phyloP scores from a whole-genome alignment of 257 asterid genomes.

The Nicotiana otophora region DNA sequence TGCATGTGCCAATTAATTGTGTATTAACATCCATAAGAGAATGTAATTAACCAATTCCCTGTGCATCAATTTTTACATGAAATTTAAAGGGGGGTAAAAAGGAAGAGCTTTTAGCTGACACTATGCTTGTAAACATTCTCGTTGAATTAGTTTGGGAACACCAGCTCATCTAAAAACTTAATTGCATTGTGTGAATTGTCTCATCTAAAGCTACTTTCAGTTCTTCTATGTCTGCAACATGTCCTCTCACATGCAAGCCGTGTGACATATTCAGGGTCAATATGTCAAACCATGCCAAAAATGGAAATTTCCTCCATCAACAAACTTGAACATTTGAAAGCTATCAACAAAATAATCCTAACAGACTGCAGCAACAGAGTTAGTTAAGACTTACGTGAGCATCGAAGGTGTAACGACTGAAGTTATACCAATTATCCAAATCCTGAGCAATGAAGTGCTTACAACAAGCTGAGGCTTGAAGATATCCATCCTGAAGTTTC shows the following conservation, averaged over 20 bases:
- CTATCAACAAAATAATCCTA: neutral
- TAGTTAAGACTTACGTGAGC: constrained; percentile 37
- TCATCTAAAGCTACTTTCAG: neutral
- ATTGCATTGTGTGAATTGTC: neutral
- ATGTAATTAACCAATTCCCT: neutral
- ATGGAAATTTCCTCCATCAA: neutral
- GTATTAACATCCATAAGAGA: neutral
- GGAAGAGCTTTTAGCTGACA: neutral
- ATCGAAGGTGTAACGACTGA: constrained; percentile 45
- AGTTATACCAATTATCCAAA: constrained; percentile 63
- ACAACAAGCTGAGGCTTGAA: constrained; percentile 73
- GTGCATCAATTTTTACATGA: neutral
- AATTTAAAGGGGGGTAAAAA: no score
- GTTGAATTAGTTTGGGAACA: neutral
- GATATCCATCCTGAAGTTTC: constrained; percentile 28
- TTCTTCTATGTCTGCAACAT: neutral
- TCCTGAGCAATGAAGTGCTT: constrained; percentile 77
- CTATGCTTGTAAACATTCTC: neutral
- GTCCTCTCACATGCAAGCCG: neutral
- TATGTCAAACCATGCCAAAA: neutral
- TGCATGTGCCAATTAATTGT: neutral
- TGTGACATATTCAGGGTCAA: neutral
- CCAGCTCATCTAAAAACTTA: neutral
- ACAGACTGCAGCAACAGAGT: neutral
- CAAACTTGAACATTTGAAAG: neutral